phyloP scores from a whole-genome alignment of 164 flowering plant genomes.

The Tetrastigma voinierianum region DNA sequence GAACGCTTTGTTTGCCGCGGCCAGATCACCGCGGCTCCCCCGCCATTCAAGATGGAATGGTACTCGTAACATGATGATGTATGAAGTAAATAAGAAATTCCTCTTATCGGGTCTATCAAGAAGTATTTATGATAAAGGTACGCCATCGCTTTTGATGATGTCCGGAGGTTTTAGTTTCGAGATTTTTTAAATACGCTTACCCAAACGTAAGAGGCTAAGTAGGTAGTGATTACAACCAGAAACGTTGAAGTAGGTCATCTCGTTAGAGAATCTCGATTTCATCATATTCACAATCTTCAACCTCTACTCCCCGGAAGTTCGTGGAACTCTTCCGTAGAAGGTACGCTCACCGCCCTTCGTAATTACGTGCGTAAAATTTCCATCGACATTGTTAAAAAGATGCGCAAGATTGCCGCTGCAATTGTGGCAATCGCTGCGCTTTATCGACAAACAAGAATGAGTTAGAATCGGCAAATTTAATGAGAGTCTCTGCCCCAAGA shows the following conservation, averaged over 20 bases:
- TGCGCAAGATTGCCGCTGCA: constrained; percentile 14
- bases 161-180: constrained; percentile 1
- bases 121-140: neutral
- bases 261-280: neutral
- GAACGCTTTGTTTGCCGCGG: constrained; percentile 15
- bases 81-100: neutral
- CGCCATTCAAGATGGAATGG: constrained; percentile 1
- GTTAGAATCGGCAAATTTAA: too few relatives aligned
- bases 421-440: neutral
- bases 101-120: too few relatives aligned
- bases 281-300: too few relatives aligned
- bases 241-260: neutral
- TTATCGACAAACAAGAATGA: too few relatives aligned
- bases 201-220: neutral
- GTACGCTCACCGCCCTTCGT: neutral
- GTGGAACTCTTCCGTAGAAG: constrained; percentile 2
- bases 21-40: constrained; percentile 25
- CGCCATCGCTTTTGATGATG: constrained; percentile 7
- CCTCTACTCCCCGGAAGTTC: too few relatives aligned
- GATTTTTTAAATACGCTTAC: neutral
- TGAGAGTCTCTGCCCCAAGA: too few relatives aligned
- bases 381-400: constrained; percentile 1
- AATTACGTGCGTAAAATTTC: constrained; percentile 1
- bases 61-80: constrained; percentile 3
- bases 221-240: neutral